Base-by-base conservation (phyloP, 495 filamentous ascomycete genomes). In the Trichocladium antarcticum region DNA sequence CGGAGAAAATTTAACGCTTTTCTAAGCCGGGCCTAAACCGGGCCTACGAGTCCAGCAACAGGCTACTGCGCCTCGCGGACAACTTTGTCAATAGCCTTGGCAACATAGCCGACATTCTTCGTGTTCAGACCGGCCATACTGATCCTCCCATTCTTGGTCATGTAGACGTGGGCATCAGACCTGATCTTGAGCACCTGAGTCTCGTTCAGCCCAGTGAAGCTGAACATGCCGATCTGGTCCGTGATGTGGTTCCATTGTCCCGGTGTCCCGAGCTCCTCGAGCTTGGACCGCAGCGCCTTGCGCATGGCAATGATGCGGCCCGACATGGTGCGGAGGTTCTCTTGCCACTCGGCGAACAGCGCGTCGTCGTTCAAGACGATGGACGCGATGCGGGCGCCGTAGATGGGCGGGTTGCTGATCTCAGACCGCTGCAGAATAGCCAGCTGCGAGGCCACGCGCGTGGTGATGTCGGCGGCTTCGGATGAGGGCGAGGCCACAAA, bases 161-260 rank as follows among this genome's bases (percentile, higher is more conserved):
- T 94, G 66, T 99, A 99, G 32, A 99, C 75, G 62, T 97, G 93
- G 57, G 73, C 83, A 55, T 90, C 82, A 40, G 82, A 77, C 44
- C 86, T 74, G 51, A 99, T 62, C 65, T 80, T 78, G 66, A 78
- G 57, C n/a, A 95, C 92, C 67, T 99, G 92, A 42, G 74, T 60
- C 74, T 96, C 90, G 1, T 63, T 81, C 65, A 99, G 64, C 0
- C 92, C 92, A 2, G 92, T 99, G 65, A 93, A 99, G 61, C 84
- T 89, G 70, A 99, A 99, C 92, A 99, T 99, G 59, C 92, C 92
- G 65, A 99, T 99, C 76, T 99, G 92, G 53, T 92, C 83, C 8
- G 89, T 94, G 63, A 99, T 94, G 67, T 99, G 92, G 49, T 87
- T 83, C 92, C 92, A 98, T 10, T 76, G 81, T 4, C 92, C 93